Conservation (phyloP, 176 grass and related monocot species). For the Hordeum marinum region DNA sequence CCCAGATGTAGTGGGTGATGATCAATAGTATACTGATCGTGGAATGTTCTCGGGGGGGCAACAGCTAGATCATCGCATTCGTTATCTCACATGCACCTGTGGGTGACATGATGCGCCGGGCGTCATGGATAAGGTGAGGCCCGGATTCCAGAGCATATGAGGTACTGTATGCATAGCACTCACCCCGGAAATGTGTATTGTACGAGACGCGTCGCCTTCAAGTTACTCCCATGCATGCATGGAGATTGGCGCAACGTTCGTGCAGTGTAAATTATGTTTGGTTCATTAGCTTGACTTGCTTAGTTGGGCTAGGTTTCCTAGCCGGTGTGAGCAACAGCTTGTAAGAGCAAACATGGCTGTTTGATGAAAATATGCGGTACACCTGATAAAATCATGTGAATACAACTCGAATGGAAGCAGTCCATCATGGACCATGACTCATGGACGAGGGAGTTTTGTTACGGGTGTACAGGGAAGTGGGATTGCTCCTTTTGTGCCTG, state of each 20-base stretch:
- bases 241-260: background rate
- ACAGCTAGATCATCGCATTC: background rate
- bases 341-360: too few species aligned
- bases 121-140: slow-evolving; percentile 15
- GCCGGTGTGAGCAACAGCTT: too few species aligned
- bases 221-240: background rate
- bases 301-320: too few species aligned
- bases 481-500: too few species aligned
- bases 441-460: too few species aligned
- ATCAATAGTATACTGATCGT: background rate
- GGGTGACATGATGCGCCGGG: slow-evolving; percentile 16
- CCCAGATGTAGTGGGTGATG: background rate
- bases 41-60: background rate
- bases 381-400: too few species aligned
- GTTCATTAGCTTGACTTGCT: too few species aligned
- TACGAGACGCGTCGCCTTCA: background rate
- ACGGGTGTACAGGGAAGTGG: too few species aligned
- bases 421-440: too few species aligned
- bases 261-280: too few species aligned
- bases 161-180: background rate
- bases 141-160: slow-evolving; percentile 17
- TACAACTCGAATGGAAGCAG: too few species aligned
- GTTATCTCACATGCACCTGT: background rate
- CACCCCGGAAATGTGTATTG: background rate
- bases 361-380: too few species aligned